Evolutionary conservation across 352 stramenopile species (phyloP).

Genomic region (Globisporangium emineosum): DNA sequence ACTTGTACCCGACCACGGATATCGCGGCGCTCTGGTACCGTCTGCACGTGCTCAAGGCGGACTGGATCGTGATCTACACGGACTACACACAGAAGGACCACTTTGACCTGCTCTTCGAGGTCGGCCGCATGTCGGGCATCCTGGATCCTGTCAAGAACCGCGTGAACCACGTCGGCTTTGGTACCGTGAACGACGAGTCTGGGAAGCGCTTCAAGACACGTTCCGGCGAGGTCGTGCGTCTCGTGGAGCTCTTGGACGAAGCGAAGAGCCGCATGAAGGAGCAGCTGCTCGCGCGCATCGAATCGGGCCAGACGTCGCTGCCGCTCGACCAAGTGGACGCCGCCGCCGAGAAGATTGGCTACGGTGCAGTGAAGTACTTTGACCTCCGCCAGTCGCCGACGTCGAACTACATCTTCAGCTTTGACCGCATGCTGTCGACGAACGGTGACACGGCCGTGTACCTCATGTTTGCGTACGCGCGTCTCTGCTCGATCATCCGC

Average conservation of each 20-base stretch:
- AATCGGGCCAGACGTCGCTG: constrained; percentile 85
- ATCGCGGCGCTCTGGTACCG: constrained; percentile 86
- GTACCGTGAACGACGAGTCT: constrained; percentile 84
- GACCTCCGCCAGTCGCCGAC: constrained; percentile 97
- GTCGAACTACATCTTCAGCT: constrained; percentile 99
- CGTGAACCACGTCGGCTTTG: constrained; percentile 82
- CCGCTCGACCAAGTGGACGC: constrained; percentile 91
- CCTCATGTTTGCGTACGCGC: constrained; percentile 98
- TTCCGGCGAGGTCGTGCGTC: constrained; percentile 96
- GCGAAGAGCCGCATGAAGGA: constrained; percentile 94
- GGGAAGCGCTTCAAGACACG: constrained; percentile 98
- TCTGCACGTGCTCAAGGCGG: constrained; percentile 77
- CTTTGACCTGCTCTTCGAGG: constrained; percentile 84
- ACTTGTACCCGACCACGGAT: constrained; percentile 84
- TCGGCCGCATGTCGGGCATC: constrained; percentile 72
- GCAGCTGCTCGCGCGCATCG: constrained; percentile 90
- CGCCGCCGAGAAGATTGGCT: constrained; percentile 95
- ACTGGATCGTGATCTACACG: constrained; percentile 85
- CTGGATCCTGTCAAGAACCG: constrained; percentile 81
- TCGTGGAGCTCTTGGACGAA: constrained; percentile 99
- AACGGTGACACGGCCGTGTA: constrained; percentile 99
- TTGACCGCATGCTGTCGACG: constrained; percentile 99
- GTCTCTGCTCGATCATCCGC: constrained; percentile 95
- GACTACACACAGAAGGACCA: constrained; percentile 89
- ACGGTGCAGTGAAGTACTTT: constrained; percentile 99